Base-by-base conservation (phyloP, 2,329 filamentous ascomycete genomes). In the Beauveria asiatica region DNA sequence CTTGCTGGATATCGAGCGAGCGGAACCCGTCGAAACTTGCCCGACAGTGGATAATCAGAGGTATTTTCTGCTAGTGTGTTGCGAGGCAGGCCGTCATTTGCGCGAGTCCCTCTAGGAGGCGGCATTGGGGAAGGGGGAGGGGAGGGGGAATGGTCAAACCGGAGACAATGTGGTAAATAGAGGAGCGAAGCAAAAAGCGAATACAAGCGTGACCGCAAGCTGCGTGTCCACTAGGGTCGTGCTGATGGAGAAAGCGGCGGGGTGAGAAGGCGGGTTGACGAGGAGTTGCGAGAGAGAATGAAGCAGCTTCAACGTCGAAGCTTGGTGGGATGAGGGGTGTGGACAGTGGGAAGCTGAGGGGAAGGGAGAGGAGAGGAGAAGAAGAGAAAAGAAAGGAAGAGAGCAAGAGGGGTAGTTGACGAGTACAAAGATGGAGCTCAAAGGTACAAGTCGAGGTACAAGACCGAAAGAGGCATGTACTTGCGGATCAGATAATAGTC, bases 361-460 rank as follows among this genome's bases (percentile, higher is more conserved):
- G 39, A 3, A 16, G 39, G 3, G 19, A 33, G 10, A 2, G 8
- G 7, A 7, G 25, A 21, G 2, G 21, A 21, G 21, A 21, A 21
- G 21, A 21, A 2, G 21, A 21, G 21, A 21, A 2, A 3, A 21
- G 21, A 21, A 3, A 23, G 21, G 21, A 3, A 23, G 21, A 3
- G 21, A 23, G 21, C 39, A 30, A 4, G 27, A 10, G 8, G 30
- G 11, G 30, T 10, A 33, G 11, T n/a, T n/a, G 10, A 13, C 11
- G 10, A n/a, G 54, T 49, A 49, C 44, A 27, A 37, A 25, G 13
- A 19, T 19, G 44, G 27, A 16, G 30, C 21, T 7, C 11, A 13
- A 41, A 57, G 54, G 56, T 44, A 58, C 46, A 51, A 44, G 56
- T n/a, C 10, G 23, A 58, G 56, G 56, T 58, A 58, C 56, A 58